Conservation (phyloP, 345 rosid species). For the Eucalyptus albens region DNA sequence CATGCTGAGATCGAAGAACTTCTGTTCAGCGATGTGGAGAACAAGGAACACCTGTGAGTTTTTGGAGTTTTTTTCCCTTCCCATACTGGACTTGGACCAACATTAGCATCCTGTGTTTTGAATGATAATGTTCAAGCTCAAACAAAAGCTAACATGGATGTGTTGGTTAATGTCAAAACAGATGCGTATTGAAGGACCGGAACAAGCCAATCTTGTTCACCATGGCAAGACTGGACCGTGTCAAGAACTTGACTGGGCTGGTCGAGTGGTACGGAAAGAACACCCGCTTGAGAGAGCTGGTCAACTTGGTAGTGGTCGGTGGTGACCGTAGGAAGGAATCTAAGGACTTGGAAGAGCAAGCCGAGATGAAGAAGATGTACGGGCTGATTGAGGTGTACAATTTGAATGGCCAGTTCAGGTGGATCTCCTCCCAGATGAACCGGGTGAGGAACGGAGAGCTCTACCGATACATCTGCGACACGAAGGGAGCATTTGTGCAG, state of each 20-base stretch:
- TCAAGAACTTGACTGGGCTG: constrained; percentile 78
- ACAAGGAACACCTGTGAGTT: constrained; percentile 71
- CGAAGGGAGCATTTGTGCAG: constrained; percentile 86
- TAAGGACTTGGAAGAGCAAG: constrained; percentile 83
- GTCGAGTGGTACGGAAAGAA: constrained; percentile 98
- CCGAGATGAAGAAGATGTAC: constrained; percentile 93
- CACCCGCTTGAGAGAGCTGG: constrained; percentile 47
- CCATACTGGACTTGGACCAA: neutral
- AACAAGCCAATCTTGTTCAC: constrained; percentile 88
- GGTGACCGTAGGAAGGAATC: constrained; percentile 95
- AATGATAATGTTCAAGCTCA: neutral
- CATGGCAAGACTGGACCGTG: constrained; percentile 97
- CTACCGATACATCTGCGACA: constrained; percentile 74
- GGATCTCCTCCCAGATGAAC: constrained; percentile 96
- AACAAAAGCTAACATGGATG: neutral
- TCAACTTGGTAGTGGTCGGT: constrained; percentile 90
- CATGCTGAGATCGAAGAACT: constrained; percentile 75
- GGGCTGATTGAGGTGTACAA: constrained; percentile 54
- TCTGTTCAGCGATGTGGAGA: constrained; percentile 78
- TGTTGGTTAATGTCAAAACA: neutral
- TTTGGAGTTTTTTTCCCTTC: neutral
- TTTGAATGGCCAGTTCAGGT: constrained; percentile 77
- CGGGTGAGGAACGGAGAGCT: constrained; percentile 79
- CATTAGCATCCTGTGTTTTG: neutral
- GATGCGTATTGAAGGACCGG: constrained; percentile 78